phyloP scores from a whole-genome alignment of 2,329 filamentous ascomycete genomes.

The Fusarium siculi region DNA sequence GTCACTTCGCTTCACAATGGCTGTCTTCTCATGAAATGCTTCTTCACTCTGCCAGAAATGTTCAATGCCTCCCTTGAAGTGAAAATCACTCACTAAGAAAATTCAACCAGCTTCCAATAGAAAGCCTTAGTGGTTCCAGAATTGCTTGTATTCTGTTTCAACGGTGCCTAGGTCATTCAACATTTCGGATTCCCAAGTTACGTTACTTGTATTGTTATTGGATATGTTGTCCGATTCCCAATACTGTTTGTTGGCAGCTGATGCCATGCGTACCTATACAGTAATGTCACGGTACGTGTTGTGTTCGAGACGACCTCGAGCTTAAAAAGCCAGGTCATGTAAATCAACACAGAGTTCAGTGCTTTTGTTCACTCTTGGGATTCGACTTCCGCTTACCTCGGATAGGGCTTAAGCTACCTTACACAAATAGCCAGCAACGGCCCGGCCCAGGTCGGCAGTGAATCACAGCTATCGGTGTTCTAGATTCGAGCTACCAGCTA shows the following conservation, averaged over 20 bases:
- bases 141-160: not conserved
- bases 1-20: not conserved
- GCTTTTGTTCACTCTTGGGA: not conserved
- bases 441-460: conserved; percentile 30
- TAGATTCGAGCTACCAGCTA: conserved; percentile 27
- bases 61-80: not conserved
- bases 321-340: conserved; percentile 2
- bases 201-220: not conserved
- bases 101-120: not conserved
- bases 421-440: conserved; percentile 28
- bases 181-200: not conserved
- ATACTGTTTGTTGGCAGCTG: not conserved
- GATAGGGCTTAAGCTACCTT: conserved; percentile 22
- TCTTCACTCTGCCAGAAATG: not conserved
- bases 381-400: conserved; percentile 20
- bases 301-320: conserved; percentile 3
- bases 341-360: not conserved
- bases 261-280: not conserved
- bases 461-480: conserved; percentile 31
- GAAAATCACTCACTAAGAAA: not conserved
- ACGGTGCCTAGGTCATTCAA: not conserved
- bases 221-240: not conserved
- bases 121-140: not conserved
- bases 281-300: not conserved
- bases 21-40: not conserved